Percentiles rank a stretch among this genome's conserved stretches.
Conservation (phyloP, 1,139 yeast species). For the Scheffersomyces segobiensis region DNA sequence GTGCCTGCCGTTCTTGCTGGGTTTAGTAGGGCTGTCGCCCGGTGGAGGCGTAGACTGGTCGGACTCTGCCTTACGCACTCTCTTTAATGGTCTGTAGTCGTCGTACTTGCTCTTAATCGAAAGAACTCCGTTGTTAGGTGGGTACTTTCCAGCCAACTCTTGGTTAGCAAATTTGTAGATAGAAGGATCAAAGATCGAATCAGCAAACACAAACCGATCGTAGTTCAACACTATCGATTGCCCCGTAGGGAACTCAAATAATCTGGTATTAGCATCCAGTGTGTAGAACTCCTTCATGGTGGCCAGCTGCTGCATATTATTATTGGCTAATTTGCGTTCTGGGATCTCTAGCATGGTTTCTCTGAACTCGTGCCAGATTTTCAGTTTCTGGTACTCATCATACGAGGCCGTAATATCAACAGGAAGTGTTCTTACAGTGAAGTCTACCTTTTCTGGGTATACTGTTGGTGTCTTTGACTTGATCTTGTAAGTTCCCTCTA, state of each 20-base stretch:
- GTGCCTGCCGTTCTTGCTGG: conserved; percentile 7
- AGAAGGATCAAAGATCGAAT: conserved; percentile 70
- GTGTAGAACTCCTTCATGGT: conserved; percentile 29
- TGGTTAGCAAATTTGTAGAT: conserved; percentile 35
- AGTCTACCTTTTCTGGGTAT: conserved; percentile 33
- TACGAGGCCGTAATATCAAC: conserved; percentile 38
- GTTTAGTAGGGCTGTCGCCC: conserved; percentile 12
- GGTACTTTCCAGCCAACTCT: conserved; percentile 26
- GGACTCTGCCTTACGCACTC: conserved; percentile 50
- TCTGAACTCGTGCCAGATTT: conserved; percentile 59
- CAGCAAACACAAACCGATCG: conserved; percentile 72
- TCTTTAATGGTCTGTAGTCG: conserved; percentile 73
- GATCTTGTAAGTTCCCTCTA: conserved; percentile 19
- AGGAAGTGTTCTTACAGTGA: conserved; percentile 30
- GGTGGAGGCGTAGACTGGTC: conserved; percentile 43
- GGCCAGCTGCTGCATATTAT: conserved; percentile 16
- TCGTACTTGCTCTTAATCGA: conserved; percentile 40
- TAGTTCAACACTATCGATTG: conserved; percentile 40
- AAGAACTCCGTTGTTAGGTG: conserved; percentile 39
- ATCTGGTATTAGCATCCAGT: conserved; percentile 42
- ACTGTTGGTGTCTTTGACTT: conserved; percentile 25
- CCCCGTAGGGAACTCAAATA: conserved; percentile 81
- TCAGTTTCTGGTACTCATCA: conserved; percentile 34
- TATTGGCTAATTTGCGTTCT: conserved; percentile 34
- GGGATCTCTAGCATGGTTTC: conserved; percentile 62